Evolutionary conservation across 2,329 filamentous ascomycete genomes (phyloP).

Genomic region (Cladophialophora carrionii): DNA sequence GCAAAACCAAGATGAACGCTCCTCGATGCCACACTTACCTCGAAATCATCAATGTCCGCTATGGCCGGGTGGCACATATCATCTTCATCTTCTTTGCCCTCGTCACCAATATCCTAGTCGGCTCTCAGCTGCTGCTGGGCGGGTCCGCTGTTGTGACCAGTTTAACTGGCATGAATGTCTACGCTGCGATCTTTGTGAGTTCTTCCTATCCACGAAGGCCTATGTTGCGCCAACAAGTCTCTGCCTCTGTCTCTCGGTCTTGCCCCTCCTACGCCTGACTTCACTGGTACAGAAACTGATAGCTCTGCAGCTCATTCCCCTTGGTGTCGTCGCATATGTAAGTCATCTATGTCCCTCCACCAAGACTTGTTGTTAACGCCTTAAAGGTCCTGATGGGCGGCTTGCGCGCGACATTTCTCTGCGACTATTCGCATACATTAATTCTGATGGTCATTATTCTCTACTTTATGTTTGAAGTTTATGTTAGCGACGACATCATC

Average conservation of each 20-base stretch:
- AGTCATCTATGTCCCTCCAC: background rate
- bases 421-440: slow-evolving; percentile 79
- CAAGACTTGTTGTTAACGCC: background rate
- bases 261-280: no score
- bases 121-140: slow-evolving; percentile 54
- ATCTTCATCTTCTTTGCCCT: slow-evolving; percentile 82
- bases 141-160: slow-evolving; percentile 55
- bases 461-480: slow-evolving; percentile 58
- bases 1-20: slow-evolving; percentile 35
- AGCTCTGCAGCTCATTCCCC: slow-evolving; percentile 56
- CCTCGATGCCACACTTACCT: slow-evolving; percentile 60
- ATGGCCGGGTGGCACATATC: slow-evolving; percentile 72
- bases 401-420: slow-evolving; percentile 70
- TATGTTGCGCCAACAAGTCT: background rate
- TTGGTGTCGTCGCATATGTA: slow-evolving; percentile 77
- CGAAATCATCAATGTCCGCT: slow-evolving; percentile 78
- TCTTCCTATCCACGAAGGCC: background rate
- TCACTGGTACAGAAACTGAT: background rate
- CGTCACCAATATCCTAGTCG: slow-evolving; percentile 83
- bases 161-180: slow-evolving; percentile 72
- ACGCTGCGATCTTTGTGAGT: slow-evolving; percentile 77
- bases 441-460: slow-evolving; percentile 75
- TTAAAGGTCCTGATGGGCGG: slow-evolving; percentile 56
- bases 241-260: background rate
- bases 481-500: slow-evolving; percentile 70